phyloP scores from a whole-genome alignment of 805 yeast species.

The Metschnikowia gruessii region DNA sequence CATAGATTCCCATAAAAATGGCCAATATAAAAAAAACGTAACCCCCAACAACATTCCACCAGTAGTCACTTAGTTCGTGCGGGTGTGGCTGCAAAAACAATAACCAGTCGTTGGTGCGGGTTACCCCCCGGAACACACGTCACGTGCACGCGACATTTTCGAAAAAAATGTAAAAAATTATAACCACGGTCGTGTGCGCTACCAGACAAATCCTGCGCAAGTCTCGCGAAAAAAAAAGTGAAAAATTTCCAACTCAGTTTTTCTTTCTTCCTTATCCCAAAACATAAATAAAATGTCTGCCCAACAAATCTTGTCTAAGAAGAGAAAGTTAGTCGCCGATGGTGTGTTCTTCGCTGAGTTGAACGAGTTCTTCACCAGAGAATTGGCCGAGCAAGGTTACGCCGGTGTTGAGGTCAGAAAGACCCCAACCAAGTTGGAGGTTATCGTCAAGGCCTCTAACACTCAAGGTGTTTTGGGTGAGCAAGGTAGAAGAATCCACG shows the following conservation, averaged over 20 bases:
- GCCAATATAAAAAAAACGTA: too few relatives aligned
- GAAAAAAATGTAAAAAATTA: too few relatives aligned
- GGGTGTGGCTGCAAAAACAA: too few relatives aligned
- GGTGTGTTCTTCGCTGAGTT: constrained; percentile 99
- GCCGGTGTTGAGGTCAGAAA: constrained; percentile 99
- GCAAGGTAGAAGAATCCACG: constrained; percentile 99
- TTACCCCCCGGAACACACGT: too few relatives aligned
- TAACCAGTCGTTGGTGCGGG: too few relatives aligned
- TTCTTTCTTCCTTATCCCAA: constrained; percentile 5
- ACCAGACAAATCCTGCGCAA: constrained; percentile 1
- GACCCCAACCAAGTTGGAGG: constrained; percentile 97
- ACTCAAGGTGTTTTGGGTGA: constrained; percentile 98
- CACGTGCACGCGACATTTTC: too few relatives aligned
- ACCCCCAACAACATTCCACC: too few relatives aligned
- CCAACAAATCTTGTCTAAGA: constrained; percentile 71
- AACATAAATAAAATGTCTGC: constrained; percentile 24
- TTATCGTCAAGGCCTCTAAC: constrained; percentile 98
- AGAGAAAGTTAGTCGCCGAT: constrained; percentile 99
- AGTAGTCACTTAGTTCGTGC: too few relatives aligned
- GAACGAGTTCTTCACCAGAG: constrained; percentile 99
- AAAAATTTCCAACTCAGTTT: constrained; percentile 6
- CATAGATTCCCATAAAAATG: too few relatives aligned
- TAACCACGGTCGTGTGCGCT: neutral
- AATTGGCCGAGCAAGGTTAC: constrained; percentile 99
- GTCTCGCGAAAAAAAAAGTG: neutral